These are phyloP conservation scores for Torulaspora delbrueckii DNA, from an alignment of 805 yeast genomes.

Conservation along the genomic window DNA sequence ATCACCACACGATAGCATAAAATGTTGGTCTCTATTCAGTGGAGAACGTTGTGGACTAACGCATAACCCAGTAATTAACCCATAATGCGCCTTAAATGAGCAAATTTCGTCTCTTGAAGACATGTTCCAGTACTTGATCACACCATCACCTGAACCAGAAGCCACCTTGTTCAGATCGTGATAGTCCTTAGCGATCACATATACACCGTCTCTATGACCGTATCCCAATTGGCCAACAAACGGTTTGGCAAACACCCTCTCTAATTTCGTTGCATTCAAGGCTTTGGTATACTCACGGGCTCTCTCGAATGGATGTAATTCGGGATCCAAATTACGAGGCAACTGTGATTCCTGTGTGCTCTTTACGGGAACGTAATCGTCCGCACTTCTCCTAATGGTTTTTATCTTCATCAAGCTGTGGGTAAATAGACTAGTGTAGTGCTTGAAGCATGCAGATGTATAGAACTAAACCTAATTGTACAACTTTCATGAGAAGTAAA, in stretches of 20 bases:
- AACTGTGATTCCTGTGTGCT: conserved; percentile 82
- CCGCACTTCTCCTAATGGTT: conserved; percentile 84
- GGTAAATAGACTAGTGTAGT: not conserved
- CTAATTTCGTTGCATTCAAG: conserved; percentile 88
- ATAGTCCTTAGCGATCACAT: conserved; percentile 76
- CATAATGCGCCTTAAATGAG: conserved; percentile 83
- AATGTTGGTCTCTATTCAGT: conserved; percentile 36
- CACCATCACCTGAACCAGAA: conserved; percentile 93
- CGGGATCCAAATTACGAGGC: conserved; percentile 89
- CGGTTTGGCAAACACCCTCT: conserved; percentile 96
- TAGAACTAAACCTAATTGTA: not conserved
- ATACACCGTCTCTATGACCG: conserved; percentile 95
- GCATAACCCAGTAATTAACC: conserved; percentile 78
- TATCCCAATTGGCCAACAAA: conserved; percentile 90
- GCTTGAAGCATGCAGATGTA: conserved; percentile 1
- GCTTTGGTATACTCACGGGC: conserved; percentile 96
- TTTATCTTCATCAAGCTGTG: conserved; percentile 59
- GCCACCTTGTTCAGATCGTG: conserved; percentile 69
- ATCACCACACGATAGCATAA: conserved; percentile 76
- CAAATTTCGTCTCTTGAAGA: conserved; percentile 69
- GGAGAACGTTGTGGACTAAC: conserved; percentile 51
- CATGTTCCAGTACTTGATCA: conserved; percentile 89
- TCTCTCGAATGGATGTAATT: conserved; percentile 92
- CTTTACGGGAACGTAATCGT: conserved; percentile 85
- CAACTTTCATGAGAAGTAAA: not conserved